A percentile compares a stretch with the other conserved stretches of the same genome.
phyloP scores from a whole-genome alignment of 177 flowering plant genomes.

The Telopea speciosissima region DNA sequence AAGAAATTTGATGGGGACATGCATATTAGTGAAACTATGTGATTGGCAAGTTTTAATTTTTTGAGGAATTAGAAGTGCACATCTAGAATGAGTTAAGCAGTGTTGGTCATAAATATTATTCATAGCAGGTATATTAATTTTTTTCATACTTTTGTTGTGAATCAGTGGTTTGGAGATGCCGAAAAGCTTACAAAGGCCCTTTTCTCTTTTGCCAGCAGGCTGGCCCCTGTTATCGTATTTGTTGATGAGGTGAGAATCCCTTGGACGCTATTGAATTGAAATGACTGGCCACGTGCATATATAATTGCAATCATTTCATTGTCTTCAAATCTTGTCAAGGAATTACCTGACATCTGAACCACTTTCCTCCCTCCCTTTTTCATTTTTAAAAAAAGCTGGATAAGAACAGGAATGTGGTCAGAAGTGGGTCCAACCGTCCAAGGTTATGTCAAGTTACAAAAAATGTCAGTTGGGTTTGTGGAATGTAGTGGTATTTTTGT shows the following conservation, averaged over 20 bases:
- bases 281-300: neutral
- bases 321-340: neutral
- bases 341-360: neutral
- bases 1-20: too few species aligned
- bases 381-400: neutral
- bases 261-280: neutral
- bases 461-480: too few species aligned
- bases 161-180: conserved; percentile 99
- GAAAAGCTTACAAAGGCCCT: conserved; percentile 97
- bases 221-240: conserved; percentile 94
- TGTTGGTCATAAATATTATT: neutral
- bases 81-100: neutral
- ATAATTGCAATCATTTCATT: neutral
- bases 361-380: neutral
- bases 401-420: too few species aligned
- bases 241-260: conserved; percentile 80
- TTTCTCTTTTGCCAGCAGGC: conserved; percentile 89
- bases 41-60: too few species aligned
- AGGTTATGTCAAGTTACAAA: too few species aligned
- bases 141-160: conserved; percentile 4
- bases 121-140: neutral
- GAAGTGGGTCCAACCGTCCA: too few species aligned
- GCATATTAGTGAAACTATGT: neutral
- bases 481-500: too few species aligned
- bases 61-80: neutral